Evolutionary conservation across 306 rosid genomes (phyloP).

Genomic region (Vigna unguiculata): DNA sequence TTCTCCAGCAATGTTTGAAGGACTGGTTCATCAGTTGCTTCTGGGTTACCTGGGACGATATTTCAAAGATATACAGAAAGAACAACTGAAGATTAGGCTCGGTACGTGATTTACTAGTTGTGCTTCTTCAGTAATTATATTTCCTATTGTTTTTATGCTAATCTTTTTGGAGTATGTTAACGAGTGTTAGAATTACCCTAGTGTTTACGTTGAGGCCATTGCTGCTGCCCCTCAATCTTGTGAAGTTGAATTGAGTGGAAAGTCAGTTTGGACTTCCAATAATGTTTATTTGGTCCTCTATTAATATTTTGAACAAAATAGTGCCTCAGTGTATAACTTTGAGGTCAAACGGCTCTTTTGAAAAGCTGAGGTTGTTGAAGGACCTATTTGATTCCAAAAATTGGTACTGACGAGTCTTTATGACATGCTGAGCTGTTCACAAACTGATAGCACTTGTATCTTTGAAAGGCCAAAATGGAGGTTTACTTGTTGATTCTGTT

Average conservation of each 20-base stretch:
- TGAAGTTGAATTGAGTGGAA: constrained; percentile 19
- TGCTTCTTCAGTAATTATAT: constrained; percentile 18
- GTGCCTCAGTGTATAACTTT: not conserved
- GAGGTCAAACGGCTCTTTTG: not conserved
- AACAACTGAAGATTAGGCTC: constrained; percentile 84
- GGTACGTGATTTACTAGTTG: constrained; percentile 53
- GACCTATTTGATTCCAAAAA: constrained; percentile 1
- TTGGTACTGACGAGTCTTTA: not conserved
- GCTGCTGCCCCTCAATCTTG: constrained; percentile 2
- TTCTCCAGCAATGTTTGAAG: constrained; percentile 73
- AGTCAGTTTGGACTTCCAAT: constrained; percentile 6
- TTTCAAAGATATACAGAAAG: constrained; percentile 83
- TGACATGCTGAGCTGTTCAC: constrained; percentile 3
- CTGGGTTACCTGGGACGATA: constrained; percentile 82
- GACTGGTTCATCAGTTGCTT: constrained; percentile 79
- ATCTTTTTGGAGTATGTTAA: constrained; percentile 15
- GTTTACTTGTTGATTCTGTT: constrained; percentile 8
- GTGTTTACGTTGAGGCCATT: constrained; percentile 1
- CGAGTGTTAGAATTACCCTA: not conserved
- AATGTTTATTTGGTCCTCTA: not conserved
- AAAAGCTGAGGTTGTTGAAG: not conserved
- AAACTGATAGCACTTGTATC: not conserved
- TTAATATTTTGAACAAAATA: not conserved
- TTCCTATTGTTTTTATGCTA: not conserved
- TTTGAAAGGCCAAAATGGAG: not conserved